Conservation (phyloP, 2,329 filamentous ascomycete species). For the Raffaelea arxii region DNA sequence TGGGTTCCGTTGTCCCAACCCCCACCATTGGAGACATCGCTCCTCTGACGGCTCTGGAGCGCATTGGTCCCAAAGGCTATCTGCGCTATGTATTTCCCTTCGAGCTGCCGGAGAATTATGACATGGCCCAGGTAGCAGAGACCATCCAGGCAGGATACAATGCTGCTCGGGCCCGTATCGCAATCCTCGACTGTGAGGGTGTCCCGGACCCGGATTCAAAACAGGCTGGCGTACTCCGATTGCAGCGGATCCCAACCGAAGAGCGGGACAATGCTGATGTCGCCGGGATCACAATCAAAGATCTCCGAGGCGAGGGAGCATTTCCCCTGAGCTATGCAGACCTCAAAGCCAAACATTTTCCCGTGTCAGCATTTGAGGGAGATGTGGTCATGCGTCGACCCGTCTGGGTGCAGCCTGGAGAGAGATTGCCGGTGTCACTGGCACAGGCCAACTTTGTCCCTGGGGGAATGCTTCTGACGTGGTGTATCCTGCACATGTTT, state of each 20-base stretch:
- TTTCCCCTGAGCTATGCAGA: neutral
- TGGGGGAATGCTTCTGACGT: conserved; percentile 2
- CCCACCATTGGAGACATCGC: neutral
- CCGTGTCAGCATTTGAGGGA: neutral
- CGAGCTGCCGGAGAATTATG: conserved; percentile 1
- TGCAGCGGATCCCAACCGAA: neutral
- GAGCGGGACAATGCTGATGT: neutral
- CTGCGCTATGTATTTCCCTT: conserved; percentile 4
- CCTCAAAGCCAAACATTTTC: neutral
- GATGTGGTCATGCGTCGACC: neutral
- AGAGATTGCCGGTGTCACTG: neutral
- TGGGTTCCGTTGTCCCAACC: no score
- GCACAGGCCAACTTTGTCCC: conserved; percentile 5
- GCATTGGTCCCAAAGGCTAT: conserved; percentile 2
- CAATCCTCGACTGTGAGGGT: neutral
- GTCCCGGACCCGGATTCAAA: neutral
- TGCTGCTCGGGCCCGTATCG: neutral
- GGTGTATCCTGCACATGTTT: conserved; percentile 4
- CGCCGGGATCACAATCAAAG: no score
- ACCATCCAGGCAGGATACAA: neutral
- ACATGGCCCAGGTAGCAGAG: neutral
- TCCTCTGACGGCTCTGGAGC: conserved; percentile 3
- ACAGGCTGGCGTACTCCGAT: neutral
- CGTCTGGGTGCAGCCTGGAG: neutral
- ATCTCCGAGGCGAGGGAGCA: conserved; percentile 1